A percentile compares a stretch with the other conserved stretches of the same genome.
These are phyloP conservation scores for Schizophyllum amplum DNA, from an alignment of 1,284 basidiomycete genomes.

Conservation along the genomic window DNA sequence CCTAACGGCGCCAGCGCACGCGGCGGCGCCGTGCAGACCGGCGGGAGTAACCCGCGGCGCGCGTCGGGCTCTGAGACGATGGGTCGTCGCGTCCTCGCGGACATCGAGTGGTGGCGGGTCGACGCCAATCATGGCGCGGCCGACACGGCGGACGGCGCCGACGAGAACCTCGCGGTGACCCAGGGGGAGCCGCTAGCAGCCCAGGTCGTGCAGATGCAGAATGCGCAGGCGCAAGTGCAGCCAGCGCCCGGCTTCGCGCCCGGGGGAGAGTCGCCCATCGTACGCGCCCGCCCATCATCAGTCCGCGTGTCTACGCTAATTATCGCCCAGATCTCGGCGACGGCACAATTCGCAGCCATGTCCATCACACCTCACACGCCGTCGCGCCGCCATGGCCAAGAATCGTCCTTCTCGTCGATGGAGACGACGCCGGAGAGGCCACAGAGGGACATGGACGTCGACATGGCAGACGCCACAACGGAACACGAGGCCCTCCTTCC, in stretches of 20 bases:
- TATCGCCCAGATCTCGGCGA: conserved; percentile 20
- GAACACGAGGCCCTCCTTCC: conserved; percentile 17
- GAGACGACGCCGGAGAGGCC: conserved; percentile 48
- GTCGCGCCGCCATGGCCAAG: conserved; percentile 27
- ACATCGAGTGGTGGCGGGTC: conserved; percentile 80
- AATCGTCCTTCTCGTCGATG: conserved; percentile 45
- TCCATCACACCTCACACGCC: conserved; percentile 41
- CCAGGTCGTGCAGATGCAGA: conserved; percentile 19
- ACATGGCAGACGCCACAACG: conserved; percentile 24
- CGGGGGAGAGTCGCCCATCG: conserved; percentile 24
- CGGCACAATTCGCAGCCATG: conserved; percentile 40
- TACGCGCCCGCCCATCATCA: background rate
- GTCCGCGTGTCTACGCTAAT: background rate
- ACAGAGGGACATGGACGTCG: conserved; percentile 31
- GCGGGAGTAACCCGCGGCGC: conserved; percentile 40
- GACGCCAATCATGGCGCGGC: conserved; percentile 35
- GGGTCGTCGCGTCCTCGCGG: conserved; percentile 63
- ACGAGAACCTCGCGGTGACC: conserved; percentile 19
- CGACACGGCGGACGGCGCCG: conserved; percentile 12
- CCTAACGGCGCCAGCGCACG: background rate
- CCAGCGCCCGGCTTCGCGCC: conserved; percentile 15
- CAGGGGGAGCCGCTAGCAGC: conserved; percentile 19
- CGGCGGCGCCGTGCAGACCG: conserved; percentile 6
- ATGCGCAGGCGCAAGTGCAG: conserved; percentile 22
- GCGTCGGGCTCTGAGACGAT: conserved; percentile 57